Conservation (phyloP, 352 stramenopile genomes). For the Phytophthora fragariae region DNA sequence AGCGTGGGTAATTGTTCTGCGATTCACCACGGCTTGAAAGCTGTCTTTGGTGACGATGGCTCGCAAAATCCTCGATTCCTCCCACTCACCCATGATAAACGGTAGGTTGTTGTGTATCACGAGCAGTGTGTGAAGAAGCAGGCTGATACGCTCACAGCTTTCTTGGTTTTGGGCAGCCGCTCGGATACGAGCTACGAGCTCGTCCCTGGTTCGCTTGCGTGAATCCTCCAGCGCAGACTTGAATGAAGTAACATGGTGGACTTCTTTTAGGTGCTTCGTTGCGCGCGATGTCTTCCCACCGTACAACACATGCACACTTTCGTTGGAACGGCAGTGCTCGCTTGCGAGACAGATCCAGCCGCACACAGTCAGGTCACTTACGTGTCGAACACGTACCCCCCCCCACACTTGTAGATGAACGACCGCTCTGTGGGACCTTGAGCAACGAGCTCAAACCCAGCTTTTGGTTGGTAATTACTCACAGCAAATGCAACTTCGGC, state of each 20-base stretch:
- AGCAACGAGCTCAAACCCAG: background rate
- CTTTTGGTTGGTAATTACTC: background rate
- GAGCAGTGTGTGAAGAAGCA: slow-evolving; percentile 3
- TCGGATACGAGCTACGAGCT: background rate
- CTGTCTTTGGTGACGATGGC: slow-evolving; percentile 11
- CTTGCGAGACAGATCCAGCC: background rate
- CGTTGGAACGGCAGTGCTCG: background rate
- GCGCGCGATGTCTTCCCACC: background rate
- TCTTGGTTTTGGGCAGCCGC: slow-evolving; percentile 7
- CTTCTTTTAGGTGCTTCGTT: slow-evolving; percentile 13
- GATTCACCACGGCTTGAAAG: slow-evolving; percentile 2
- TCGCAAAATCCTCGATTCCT: slow-evolving; percentile 7
- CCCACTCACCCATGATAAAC: slow-evolving; percentile 16
- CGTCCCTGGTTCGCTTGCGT: slow-evolving; percentile 6
- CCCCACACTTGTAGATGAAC: background rate
- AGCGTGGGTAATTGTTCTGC: slow-evolving; percentile 3
- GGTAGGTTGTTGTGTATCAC: slow-evolving; percentile 8
- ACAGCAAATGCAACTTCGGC: too few species aligned
- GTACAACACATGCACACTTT: slow-evolving; percentile 2
- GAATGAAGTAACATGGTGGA: background rate
- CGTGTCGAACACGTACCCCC: background rate
- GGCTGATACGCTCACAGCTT: slow-evolving; percentile 7
- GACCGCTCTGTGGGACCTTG: background rate
- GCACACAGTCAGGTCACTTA: background rate
- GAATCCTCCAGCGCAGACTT: background rate